These are phyloP conservation scores for Balamuthia mandrillaris DNA, from an alignment of 208 protist species.

Conservation along the genomic window DNA sequence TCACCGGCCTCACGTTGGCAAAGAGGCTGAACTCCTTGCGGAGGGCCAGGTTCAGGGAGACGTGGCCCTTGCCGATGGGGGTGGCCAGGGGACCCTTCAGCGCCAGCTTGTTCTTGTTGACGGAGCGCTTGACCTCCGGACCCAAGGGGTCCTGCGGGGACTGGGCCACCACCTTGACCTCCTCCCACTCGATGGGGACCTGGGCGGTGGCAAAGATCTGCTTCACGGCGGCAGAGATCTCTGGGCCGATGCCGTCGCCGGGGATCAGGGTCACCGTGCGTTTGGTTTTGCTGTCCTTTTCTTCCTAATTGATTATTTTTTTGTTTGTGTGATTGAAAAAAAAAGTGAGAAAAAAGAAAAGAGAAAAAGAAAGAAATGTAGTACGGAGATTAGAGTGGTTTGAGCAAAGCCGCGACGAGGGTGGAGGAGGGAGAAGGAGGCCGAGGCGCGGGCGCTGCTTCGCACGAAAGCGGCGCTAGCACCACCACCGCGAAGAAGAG, in stretches of 20 bases:
- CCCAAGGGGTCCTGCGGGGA: conserved; percentile 6
- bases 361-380: too few relatives aligned
- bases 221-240: conserved; percentile 62
- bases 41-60: conserved; percentile 65
- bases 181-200: conserved; percentile 64
- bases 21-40: conserved; percentile 65
- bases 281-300: neutral
- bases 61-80: conserved; percentile 68
- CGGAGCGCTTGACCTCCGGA: conserved; percentile 46
- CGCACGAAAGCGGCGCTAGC: too few relatives aligned
- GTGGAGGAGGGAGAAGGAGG: too few relatives aligned
- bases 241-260: conserved; percentile 57
- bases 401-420: too few relatives aligned
- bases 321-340: too few relatives aligned
- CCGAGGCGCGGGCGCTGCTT: too few relatives aligned
- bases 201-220: conserved; percentile 60
- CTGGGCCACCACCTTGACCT: conserved; percentile 39
- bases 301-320: neutral
- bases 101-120: conserved; percentile 49
- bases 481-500: too few relatives aligned
- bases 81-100: conserved; percentile 65
- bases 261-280: conserved; percentile 50
- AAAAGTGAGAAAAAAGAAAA: too few relatives aligned
- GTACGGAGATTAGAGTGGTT: too few relatives aligned
- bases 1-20: conserved; percentile 66